Evolutionary conservation across 169 alveolate species (phyloP).

Genomic region (Blepharisma undulans): DNA sequence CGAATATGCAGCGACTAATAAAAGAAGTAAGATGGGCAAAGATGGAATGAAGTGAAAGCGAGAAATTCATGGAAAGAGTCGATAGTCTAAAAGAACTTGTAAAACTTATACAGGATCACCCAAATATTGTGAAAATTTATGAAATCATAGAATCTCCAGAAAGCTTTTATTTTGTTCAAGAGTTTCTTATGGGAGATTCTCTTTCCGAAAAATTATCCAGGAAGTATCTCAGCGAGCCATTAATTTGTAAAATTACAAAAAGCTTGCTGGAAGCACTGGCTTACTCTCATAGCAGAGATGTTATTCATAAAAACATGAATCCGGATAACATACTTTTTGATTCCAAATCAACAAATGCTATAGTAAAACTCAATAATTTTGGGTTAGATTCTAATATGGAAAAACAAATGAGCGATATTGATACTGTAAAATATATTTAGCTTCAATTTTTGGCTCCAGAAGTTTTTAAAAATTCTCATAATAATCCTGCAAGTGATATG

Average conservation of each 20-base stretch:
- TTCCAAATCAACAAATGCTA: constrained; percentile 42
- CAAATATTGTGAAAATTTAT: constrained; percentile 27
- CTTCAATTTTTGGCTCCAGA: constrained; percentile 28
- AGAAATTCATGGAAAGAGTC: not conserved
- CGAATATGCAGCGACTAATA: not conserved
- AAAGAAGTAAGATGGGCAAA: not conserved
- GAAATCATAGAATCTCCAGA: constrained; percentile 67
- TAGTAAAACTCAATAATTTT: not conserved
- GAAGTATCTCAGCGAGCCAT: constrained; percentile 41
- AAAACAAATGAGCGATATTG: not conserved
- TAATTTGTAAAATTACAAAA: constrained; percentile 39
- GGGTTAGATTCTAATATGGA: not conserved
- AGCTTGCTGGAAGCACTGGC: constrained; percentile 63
- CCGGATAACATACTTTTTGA: constrained; percentile 89
- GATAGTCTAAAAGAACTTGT: not conserved
- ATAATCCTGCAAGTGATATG: constrained; percentile 65
- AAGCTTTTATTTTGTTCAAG: constrained; percentile 82
- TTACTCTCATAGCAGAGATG: constrained; percentile 84
- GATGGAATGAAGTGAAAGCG: not conserved
- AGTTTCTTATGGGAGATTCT: constrained; percentile 81
- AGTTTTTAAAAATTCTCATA: constrained; percentile 28
- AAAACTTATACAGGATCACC: not conserved
- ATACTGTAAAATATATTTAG: not conserved
- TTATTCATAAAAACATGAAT: constrained; percentile 90
- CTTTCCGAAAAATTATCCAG: constrained; percentile 52